Evolutionary conservation across 2,329 filamentous ascomycete genomes (phyloP).

Genomic region (Pestalotiopsis fici): DNA sequence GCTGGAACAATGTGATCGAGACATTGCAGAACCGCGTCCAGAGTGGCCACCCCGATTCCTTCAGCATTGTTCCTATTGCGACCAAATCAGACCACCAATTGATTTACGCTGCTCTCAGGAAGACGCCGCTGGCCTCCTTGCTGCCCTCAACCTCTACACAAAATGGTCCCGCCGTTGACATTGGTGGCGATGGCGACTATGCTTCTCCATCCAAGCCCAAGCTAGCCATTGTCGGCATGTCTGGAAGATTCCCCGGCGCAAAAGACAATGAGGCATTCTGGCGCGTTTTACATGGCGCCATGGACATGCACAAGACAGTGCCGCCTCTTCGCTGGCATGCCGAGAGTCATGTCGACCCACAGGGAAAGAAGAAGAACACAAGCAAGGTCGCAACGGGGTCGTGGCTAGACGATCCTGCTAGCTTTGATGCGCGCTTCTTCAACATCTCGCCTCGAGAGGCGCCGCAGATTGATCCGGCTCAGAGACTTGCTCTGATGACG

Average conservation of each 20-base stretch:
- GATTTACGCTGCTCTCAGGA: slow-evolving; percentile 16
- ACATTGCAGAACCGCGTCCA: slow-evolving; percentile 47
- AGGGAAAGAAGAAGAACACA: slow-evolving; percentile 19
- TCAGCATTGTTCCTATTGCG: slow-evolving; percentile 14
- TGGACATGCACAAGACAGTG: slow-evolving; percentile 23
- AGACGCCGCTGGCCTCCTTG: slow-evolving; percentile 12
- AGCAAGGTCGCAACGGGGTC: slow-evolving; percentile 15
- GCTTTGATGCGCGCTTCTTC: slow-evolving; percentile 24
- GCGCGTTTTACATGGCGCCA: slow-evolving; percentile 21
- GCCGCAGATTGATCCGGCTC: slow-evolving; percentile 60
- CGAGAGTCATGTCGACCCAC: slow-evolving; percentile 21
- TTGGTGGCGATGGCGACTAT: neutral
- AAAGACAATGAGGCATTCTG: slow-evolving; percentile 23
- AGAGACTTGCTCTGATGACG: slow-evolving; percentile 62
- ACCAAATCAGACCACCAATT: slow-evolving; percentile 15
- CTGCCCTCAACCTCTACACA: slow-evolving; percentile 5
- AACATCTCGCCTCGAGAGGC: slow-evolving; percentile 24
- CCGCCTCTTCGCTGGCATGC: slow-evolving; percentile 19
- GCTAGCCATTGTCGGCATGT: slow-evolving; percentile 25
- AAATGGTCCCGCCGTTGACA: neutral
- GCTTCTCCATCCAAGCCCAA: slow-evolving; percentile 16
- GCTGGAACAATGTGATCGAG: slow-evolving; percentile 42
- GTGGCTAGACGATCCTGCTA: slow-evolving; percentile 19
- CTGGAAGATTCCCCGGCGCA: slow-evolving; percentile 19
- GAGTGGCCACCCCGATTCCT: slow-evolving; percentile 6